Evolutionary conservation across 345 rosid genomes (phyloP).

Genomic region (Corchorus capsularis): DNA sequence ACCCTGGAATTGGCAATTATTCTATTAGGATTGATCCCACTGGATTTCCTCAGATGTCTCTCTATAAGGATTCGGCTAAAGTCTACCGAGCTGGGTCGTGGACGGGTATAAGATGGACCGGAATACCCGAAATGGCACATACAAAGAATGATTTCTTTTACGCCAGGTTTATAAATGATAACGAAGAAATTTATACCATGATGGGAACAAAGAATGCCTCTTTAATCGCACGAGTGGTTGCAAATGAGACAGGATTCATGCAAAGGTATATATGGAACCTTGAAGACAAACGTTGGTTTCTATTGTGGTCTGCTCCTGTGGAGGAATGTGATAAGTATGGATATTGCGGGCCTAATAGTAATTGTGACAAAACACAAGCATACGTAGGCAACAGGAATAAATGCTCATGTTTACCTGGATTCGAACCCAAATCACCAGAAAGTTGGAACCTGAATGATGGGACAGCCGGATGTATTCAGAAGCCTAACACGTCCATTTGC

Average conservation of each 20-base stretch:
- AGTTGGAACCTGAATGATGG: constrained; percentile 60
- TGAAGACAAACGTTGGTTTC: constrained; percentile 44
- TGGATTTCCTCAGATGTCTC: constrained; percentile 51
- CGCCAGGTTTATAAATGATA: constrained; percentile 21
- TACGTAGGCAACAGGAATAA: constrained; percentile 23
- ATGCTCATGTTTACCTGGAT: constrained; percentile 66
- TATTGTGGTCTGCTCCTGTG: constrained; percentile 42
- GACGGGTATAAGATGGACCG: constrained; percentile 64
- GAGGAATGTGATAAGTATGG: constrained; percentile 66
- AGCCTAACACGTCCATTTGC: constrained; percentile 19
- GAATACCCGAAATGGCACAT: constrained; percentile 55
- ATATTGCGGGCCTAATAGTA: constrained; percentile 28
- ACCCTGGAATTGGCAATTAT: constrained; percentile 47
- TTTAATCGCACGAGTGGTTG: constrained; percentile 43
- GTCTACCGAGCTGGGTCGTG: constrained; percentile 61
- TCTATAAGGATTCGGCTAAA: constrained; percentile 33
- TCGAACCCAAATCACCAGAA: constrained; percentile 44
- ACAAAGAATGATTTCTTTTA: constrained; percentile 30
- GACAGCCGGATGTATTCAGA: constrained; percentile 54
- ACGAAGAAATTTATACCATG: constrained; percentile 32
- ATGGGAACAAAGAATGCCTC: constrained; percentile 26
- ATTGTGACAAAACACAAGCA: constrained; percentile 35
- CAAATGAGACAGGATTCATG: constrained; percentile 46
- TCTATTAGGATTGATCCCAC: constrained; percentile 39
- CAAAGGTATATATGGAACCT: constrained; percentile 53